Conservation (phyloP, 2,329 filamentous ascomycete genomes). For the Domatiomyces globalis region DNA sequence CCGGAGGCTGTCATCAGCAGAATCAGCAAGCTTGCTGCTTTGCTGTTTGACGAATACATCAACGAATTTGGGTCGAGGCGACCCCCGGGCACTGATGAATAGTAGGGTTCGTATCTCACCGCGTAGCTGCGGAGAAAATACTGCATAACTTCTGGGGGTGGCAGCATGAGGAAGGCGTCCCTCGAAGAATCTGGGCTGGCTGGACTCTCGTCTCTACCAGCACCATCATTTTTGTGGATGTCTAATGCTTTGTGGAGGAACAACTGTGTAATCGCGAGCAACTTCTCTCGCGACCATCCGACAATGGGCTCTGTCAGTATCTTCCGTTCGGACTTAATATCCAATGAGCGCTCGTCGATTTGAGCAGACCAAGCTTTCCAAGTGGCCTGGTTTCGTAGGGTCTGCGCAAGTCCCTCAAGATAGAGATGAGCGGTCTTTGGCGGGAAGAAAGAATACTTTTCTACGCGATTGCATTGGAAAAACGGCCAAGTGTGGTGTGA, state of each 20-base stretch:
- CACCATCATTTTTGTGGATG: constrained; percentile 39
- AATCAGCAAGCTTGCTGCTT: constrained; percentile 50
- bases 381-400: constrained; percentile 36
- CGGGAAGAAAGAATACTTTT: constrained; percentile 34
- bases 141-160: constrained; percentile 51
- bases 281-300: constrained; percentile 49
- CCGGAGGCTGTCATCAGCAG: constrained; percentile 61
- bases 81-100: constrained; percentile 46
- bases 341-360: constrained; percentile 28
- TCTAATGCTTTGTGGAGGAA: constrained; percentile 58
- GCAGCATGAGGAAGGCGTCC: constrained; percentile 44
- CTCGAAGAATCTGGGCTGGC: constrained; percentile 39
- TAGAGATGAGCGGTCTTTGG: constrained; percentile 38
- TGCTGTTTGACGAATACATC: constrained; percentile 47
- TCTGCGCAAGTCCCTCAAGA: constrained; percentile 38
- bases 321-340: constrained; percentile 33
- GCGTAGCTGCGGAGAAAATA: constrained; percentile 54
- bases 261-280: constrained; percentile 56
- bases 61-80: constrained; percentile 53
- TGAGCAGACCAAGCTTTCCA: constrained; percentile 40
- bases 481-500: constrained; percentile 40
- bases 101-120: constrained; percentile 52
- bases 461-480: constrained; percentile 36
- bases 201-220: constrained; percentile 11
- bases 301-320: constrained; percentile 36